phyloP scores from a whole-genome alignment of 2,329 filamentous ascomycete species.

The Fusarium brachygibbosum region DNA sequence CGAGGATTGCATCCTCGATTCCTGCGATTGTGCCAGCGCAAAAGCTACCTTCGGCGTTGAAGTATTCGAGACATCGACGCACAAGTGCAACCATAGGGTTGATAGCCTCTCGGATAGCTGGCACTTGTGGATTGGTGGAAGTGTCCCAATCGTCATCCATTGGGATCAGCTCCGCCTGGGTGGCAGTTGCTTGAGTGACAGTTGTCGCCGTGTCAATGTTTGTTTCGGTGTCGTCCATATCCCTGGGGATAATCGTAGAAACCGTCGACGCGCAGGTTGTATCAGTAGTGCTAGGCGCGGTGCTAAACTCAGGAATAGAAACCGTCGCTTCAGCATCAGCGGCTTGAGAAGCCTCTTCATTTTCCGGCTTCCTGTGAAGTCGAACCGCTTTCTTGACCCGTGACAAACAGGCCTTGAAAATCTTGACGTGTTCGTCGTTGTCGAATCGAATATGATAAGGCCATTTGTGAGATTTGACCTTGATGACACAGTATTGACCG shows the following conservation, averaged over 20 bases:
- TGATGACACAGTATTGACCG: slow-evolving; percentile 44
- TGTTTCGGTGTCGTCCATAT: not conserved
- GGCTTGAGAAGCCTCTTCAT: not conserved
- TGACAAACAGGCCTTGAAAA: slow-evolving; percentile 23
- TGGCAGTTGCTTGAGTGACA: not conserved
- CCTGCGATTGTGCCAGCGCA: slow-evolving; percentile 38
- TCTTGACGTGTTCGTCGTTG: slow-evolving; percentile 25
- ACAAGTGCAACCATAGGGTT: slow-evolving; percentile 22
- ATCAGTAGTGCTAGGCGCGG: not conserved
- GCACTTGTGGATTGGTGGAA: slow-evolving; percentile 9
- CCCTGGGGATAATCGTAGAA: not conserved
- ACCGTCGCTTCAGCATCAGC: not conserved
- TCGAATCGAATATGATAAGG: slow-evolving; percentile 42
- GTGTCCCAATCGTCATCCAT: slow-evolving; percentile 21
- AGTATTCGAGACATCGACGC: slow-evolving; percentile 14
- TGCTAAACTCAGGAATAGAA: not conserved
- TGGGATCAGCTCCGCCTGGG: slow-evolving; percentile 18
- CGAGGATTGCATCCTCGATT: slow-evolving; percentile 47
- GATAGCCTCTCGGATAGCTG: not conserved
- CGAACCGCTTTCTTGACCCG: slow-evolving; percentile 23
- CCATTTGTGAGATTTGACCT: not conserved
- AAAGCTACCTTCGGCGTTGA: slow-evolving; percentile 12
- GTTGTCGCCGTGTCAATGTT: not conserved
- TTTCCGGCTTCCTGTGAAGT: not conserved
- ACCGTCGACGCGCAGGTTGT: not conserved